Evolutionary conservation across 116 monocot genomes (phyloP), one percentile per base, ranked within the genome.

Genomic region (Dioscorea cayenensis): DNA sequence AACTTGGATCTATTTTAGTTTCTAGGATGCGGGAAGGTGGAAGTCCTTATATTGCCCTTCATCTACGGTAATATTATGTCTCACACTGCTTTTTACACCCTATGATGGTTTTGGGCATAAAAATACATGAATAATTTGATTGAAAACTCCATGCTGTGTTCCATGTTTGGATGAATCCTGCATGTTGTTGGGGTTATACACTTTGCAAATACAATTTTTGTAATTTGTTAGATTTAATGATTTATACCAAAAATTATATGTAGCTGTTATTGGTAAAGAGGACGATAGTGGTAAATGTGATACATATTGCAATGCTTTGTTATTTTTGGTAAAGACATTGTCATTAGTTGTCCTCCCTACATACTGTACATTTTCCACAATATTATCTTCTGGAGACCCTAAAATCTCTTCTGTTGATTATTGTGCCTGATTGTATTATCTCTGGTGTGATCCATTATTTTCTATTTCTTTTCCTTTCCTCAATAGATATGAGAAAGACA

Each of bases 401-500:
- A 14, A n/a, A n/a, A 18, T 52, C 52, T 52, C 13, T 13, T 16
- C 52, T 16, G 52, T 52, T 16, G 18, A 52, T 16, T 52, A 55
- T 55, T 55, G 0, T n/a, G 16, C 17, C 5, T 55, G 55, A 19
- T 55, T 18, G 14, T 55, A 55, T 55, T 14, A 16, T 11, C 43
- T 43, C 43, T 43, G 43, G 43, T 1, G 12, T 43, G 43, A 43
- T 9, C 43, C 43, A 43, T 43, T 43, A 12, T 43, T 12, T 43
- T 43, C 7, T 59, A 11, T 62, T 62, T 62, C 22, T 29, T 71
- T 19, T 13, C 16, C 55, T 22, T 60, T 75, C 66, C 80, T 61
- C 43, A 43, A 43, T 80, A 96, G 96, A 68, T 96, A 92, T 72
- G 96, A 96, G 72, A 96, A 96, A 71, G 96, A 96, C 81, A 96